Evolutionary conservation across 257 asterid species (phyloP), one percentile per base, ranked within the genome.

Genomic region (Ajuga chamaepitys): DNA sequence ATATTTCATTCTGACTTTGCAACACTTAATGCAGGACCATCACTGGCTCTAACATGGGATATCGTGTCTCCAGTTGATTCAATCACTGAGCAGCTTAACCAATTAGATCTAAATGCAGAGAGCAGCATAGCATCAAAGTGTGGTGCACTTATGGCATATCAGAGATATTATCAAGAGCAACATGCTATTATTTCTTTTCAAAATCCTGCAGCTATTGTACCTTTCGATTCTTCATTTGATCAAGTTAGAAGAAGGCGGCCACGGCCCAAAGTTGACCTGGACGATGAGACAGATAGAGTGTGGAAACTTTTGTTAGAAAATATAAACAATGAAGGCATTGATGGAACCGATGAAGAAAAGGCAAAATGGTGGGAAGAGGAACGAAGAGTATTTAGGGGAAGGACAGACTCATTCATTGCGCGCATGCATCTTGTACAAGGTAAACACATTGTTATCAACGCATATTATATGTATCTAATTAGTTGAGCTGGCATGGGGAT

Each of bases 371-470:
- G 95, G 91, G 85, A 82, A 64, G 86, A 78, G 74, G 89, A 84
- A 62, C 74, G 95, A 60, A 67, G 82, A 70, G 78, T 86, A 35
- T 86, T 86, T 74, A 63, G 18, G 9, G 89, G 95, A 62, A 70
- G 91, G 67, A 84, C 89, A 38, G 78, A 76, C 59, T 84, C 95
- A 18, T 86, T 86, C 71, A 84, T 86, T 63, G 88, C 87, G 28
- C 87, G 89, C 68, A 86, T 86, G 95, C 91, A 84, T 75, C 87
- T 84, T 54, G 83, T 84, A 57, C 95, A 84, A 86, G 95, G 91
- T 30, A 30, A 30, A 30, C 7, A 8, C 37, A 30, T 8, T 4
- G 4, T 30, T 30, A 4, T 5, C 7, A 30, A 1, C 0, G 4
- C 37, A 30, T 30, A 5, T 8, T n/a, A n/a, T n/a, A n/a, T n/a